Conservation (phyloP, 2,329 filamentous ascomycete genomes). For the Fusarium mexicanum region DNA sequence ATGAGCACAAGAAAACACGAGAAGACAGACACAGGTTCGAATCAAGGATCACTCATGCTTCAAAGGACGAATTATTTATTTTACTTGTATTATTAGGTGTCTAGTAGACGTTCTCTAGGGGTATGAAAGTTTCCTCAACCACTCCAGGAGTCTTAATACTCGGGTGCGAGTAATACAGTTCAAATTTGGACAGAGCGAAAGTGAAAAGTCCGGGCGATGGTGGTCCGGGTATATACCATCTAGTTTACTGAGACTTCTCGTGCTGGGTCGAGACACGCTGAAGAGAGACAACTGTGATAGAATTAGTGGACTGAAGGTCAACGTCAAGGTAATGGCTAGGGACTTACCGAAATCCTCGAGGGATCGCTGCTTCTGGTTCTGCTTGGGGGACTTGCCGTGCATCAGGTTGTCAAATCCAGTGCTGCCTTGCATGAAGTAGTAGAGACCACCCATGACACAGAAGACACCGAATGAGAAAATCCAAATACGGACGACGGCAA, state of each 20-base stretch:
- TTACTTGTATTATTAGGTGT: slow-evolving; percentile 58
- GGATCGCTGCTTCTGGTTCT: slow-evolving; percentile 82
- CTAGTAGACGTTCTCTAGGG: slow-evolving; percentile 51
- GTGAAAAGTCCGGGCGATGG: slow-evolving; percentile 51
- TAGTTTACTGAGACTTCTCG: slow-evolving; percentile 80
- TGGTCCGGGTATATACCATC: slow-evolving; percentile 52
- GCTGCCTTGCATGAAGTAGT: slow-evolving; percentile 83
- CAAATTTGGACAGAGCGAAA: slow-evolving; percentile 54
- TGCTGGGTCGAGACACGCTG: slow-evolving; percentile 92
- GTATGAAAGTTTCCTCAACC: slow-evolving; percentile 51
- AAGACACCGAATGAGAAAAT: slow-evolving; percentile 92
- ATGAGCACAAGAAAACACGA: too few relatives aligned
- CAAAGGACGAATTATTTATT: slow-evolving; percentile 42
- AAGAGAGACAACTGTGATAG: slow-evolving; percentile 77
- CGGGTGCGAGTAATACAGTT: slow-evolving; percentile 51
- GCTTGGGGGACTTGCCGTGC: slow-evolving; percentile 88
- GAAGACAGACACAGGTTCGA: too few relatives aligned
- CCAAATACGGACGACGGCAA: slow-evolving; percentile 89
- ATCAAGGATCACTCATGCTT: background rate
- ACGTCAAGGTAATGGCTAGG: background rate
- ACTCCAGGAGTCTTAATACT: slow-evolving; percentile 49
- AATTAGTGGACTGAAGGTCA: slow-evolving; percentile 58
- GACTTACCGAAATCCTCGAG: slow-evolving; percentile 90
- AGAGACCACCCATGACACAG: slow-evolving; percentile 78
- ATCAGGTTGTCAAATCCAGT: slow-evolving; percentile 89